These are phyloP conservation scores for Psilocybe cubensis DNA, from an alignment of 768 basidiomycete genomes.

Conservation along the genomic window DNA sequence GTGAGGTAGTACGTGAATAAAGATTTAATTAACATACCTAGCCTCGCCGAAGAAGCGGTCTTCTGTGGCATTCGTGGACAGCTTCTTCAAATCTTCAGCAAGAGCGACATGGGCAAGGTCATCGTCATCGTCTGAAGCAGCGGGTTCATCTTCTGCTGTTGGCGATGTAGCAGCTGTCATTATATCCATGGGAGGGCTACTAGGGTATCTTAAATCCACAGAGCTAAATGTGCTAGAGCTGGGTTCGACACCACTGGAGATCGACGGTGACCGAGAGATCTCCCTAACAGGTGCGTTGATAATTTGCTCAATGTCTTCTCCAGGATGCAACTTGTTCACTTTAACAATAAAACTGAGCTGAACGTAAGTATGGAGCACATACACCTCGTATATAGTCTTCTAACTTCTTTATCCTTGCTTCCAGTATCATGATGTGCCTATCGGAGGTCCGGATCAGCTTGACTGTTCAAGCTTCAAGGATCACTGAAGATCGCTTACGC, in stretches of 20 bases:
- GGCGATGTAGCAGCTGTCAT: conserved; percentile 5
- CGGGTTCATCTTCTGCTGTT: conserved; percentile 8
- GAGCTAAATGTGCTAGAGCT: not conserved
- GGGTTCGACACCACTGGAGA: not conserved
- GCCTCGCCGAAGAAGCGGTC: conserved; percentile 46
- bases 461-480: not conserved
- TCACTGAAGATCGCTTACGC: not conserved
- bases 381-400: conserved; percentile 29
- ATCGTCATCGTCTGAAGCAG: conserved; percentile 25
- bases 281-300: not conserved
- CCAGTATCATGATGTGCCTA: not conserved
- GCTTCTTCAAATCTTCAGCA: conserved; percentile 30
- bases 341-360: not conserved
- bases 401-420: conserved; percentile 31
- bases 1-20: not conserved
- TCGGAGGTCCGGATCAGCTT: not conserved
- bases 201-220: conserved; percentile 5
- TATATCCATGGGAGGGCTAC: conserved; percentile 11
- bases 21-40: conserved; percentile 21
- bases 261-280: not conserved
- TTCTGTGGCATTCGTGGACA: conserved; percentile 31
- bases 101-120: conserved; percentile 36
- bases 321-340: conserved; percentile 19
- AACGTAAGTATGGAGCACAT: not conserved
- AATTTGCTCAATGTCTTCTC: conserved; percentile 21